Conservation (phyloP, 2,329 filamentous ascomycete species). For the Phaeosphaeria sp. region DNA sequence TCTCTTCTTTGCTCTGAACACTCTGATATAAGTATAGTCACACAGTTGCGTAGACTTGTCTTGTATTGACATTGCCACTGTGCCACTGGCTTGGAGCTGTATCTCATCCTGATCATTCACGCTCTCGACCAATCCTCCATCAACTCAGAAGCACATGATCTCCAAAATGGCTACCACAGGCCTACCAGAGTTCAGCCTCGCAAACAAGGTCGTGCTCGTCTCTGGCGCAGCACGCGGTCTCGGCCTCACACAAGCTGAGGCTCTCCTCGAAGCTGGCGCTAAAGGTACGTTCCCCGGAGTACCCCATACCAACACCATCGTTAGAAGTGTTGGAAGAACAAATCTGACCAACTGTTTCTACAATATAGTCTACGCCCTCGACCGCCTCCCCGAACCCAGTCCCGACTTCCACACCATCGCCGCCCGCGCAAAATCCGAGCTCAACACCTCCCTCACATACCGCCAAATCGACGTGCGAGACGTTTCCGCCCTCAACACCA, state of each 20-base stretch:
- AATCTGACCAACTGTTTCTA: too few species aligned
- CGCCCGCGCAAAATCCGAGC: constrained; percentile 66
- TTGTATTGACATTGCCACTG: neutral
- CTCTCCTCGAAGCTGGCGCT: constrained; percentile 76
- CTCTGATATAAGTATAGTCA: neutral
- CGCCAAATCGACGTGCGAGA: constrained; percentile 82
- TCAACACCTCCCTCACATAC: constrained; percentile 75
- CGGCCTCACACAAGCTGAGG: constrained; percentile 76
- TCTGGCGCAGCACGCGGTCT: constrained; percentile 76
- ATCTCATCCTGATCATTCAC: neutral
- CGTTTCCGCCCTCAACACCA: constrained; percentile 68
- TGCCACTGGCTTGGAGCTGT: too few species aligned
- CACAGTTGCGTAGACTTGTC: neutral
- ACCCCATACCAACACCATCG: too few species aligned
- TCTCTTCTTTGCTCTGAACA: neutral
- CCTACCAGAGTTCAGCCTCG: constrained; percentile 78
- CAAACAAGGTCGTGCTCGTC: constrained; percentile 73
- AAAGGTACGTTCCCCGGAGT: constrained; percentile 57
- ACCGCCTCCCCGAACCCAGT: constrained; percentile 65
- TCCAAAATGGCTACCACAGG: constrained; percentile 23
- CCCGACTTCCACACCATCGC: constrained; percentile 71
- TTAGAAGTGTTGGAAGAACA: too few species aligned
- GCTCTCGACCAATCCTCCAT: neutral
- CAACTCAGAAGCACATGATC: neutral
- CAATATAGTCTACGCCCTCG: constrained; percentile 69